Evolutionary conservation across 78 protist species (phyloP).

Genomic region (Pelomyxa schiedti): DNA sequence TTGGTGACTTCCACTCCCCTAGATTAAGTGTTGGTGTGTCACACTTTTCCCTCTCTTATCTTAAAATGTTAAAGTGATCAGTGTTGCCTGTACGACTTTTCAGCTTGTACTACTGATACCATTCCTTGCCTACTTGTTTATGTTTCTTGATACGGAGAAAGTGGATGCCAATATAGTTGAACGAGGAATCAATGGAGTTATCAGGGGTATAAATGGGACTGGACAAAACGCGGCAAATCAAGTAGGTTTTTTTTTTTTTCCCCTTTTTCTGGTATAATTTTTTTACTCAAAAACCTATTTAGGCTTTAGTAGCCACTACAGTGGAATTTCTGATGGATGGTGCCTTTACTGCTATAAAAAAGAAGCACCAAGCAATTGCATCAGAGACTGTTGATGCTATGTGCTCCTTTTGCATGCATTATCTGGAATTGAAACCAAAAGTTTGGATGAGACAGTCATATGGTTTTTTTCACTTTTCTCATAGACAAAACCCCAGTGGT

Average conservation of each 20-base stretch:
- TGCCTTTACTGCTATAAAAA: neutral
- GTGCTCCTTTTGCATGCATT: neutral
- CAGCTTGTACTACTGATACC: conserved; percentile 1
- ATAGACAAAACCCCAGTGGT: neutral
- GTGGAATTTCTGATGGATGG: conserved; percentile 11
- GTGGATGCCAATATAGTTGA: neutral
- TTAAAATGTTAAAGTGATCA: no score
- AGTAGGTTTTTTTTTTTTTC: neutral
- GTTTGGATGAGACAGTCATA: neutral
- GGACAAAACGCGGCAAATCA: neutral
- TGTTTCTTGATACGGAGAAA: neutral
- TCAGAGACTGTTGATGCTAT: conserved; percentile 1
- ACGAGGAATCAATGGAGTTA: neutral
- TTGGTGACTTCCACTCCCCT: neutral
- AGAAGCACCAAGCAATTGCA: conserved; percentile 3
- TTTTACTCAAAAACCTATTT: neutral
- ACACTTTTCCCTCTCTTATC: no score
- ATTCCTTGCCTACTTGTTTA: neutral
- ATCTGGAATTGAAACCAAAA: neutral
- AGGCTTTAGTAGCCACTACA: neutral
- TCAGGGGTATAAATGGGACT: neutral
- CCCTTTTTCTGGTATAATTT: no score
- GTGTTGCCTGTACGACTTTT: neutral
- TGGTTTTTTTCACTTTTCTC: no score
- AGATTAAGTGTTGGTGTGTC: neutral